phyloP scores from a whole-genome alignment of 495 filamentous ascomycete genomes.

The Evansstolkia leycettana region DNA sequence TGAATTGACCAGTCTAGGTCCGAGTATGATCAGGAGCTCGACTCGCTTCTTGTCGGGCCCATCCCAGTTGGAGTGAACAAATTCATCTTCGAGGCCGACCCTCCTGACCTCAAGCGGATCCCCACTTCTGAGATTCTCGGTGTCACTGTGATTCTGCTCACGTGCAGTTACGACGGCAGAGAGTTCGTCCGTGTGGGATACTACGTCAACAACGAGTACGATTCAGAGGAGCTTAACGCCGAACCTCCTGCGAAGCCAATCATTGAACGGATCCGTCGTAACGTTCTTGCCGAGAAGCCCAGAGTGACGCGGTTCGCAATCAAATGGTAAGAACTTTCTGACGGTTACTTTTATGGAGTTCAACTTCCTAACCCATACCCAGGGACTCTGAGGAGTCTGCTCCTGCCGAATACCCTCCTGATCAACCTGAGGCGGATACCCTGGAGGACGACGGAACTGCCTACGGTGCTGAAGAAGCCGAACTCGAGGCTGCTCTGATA shows the following conservation, averaged over 20 bases:
- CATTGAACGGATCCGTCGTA: constrained; percentile 81
- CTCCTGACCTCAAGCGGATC: constrained; percentile 79
- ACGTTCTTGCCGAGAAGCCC: constrained; percentile 92
- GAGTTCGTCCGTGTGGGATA: constrained; percentile 98
- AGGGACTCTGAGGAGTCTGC: constrained; percentile 97
- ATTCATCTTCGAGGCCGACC: constrained; percentile 92
- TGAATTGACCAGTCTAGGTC: constrained; percentile 41
- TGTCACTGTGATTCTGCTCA: constrained; percentile 92
- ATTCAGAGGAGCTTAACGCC: constrained; percentile 72
- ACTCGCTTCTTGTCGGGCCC: constrained; percentile 89
- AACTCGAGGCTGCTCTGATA: constrained; percentile 39
- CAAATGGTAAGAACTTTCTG: constrained; percentile 64
- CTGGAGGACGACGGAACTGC: constrained; percentile 70
- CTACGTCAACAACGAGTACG: constrained; percentile 98
- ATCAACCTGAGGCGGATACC: constrained; percentile 89
- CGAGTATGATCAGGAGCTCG: constrained; percentile 96
- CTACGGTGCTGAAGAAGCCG: constrained; percentile 69
- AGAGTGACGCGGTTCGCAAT: constrained; percentile 97
- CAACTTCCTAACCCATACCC: constrained; percentile 1
- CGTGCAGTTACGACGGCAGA: constrained; percentile 88
- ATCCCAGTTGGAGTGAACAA: constrained; percentile 97
- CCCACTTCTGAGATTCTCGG: constrained; percentile 90
- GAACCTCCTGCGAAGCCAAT: constrained; percentile 86
- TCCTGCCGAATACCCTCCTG: constrained; percentile 88
- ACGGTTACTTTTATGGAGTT: not conserved